Base-by-base conservation (phyloP, 139 green algal genomes). In the Edaphochlamys debaryana region DNA sequence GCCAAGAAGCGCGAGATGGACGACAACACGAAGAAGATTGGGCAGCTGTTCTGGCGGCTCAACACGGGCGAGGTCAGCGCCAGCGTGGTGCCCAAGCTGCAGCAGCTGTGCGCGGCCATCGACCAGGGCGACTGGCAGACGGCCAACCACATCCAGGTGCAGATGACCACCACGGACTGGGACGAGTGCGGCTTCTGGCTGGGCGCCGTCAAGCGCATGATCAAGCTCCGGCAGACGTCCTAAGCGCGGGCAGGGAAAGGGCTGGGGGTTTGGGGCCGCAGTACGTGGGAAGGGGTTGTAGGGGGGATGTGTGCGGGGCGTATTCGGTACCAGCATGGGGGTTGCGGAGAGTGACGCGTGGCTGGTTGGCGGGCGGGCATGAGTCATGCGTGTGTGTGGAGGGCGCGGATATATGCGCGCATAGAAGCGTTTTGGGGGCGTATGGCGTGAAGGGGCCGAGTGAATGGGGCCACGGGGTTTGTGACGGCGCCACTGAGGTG, bases 121-220 rank as follows among this genome's bases (percentile, higher is more conserved):
- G 93, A 95, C 70, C 76, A 79, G 1, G 92, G 90, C 19, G 96
- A 99, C 89, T 96, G 92, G 79, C 86, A 90, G 41, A 92, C 80
- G 0, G 97, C 96, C 58, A 90, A 89, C 38, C 89, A 93, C 84
- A 91, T 96, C 23, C 94, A 96, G 85, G 92, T 98, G 25, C 79
- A 90, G 58, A 89, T 99, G 84, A 99, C 97, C 0, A 96, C 94
- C 66, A 94, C 68, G 22, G 94, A 98, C 86, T 99, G 97, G 96
- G 96, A 98, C 78, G 97, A 99, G 86, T 97, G 94, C 79, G 86
- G 89, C 25, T 84, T 82, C 29, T 99, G 96, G 96, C 89, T 99
- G 52, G 96, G 94, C 13, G 95, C 93, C 6, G 87, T 99, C 7
- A 99, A 99, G 87, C 91, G 97, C 19, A 89, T 99, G 22, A 94